A percentile compares a stretch with the other conserved stretches of the same genome.
These are phyloP conservation scores for Fusarium keratoplasticum DNA, from an alignment of 2,329 filamentous ascomycete species.

Conservation along the genomic window DNA sequence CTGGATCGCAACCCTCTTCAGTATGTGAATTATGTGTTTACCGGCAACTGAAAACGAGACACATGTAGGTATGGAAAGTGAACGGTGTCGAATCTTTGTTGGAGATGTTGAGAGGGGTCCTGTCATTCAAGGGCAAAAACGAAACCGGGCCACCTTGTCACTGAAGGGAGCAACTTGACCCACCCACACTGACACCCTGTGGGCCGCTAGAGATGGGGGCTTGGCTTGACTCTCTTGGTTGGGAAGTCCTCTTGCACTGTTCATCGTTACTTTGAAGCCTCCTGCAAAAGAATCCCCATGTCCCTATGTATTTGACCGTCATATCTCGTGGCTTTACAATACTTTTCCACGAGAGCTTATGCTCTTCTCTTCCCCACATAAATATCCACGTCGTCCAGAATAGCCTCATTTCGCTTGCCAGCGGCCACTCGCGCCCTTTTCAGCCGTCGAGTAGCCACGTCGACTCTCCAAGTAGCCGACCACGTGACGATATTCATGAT, in stretches of 20 bases:
- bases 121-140: background rate
- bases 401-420: background rate
- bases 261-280: background rate
- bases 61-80: background rate
- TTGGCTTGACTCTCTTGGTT: background rate
- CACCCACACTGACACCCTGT: background rate
- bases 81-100: background rate
- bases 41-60: background rate
- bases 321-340: no score
- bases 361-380: background rate
- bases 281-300: background rate
- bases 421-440: background rate
- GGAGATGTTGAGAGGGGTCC: background rate
- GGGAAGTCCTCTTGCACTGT: background rate
- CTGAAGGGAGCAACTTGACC: background rate
- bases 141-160: background rate
- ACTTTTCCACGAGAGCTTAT: background rate
- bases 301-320: background rate
- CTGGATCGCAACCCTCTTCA: background rate
- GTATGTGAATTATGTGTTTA: background rate
- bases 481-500: background rate
- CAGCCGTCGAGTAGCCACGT: background rate
- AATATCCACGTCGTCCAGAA: background rate
- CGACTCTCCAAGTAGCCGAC: background rate
- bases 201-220: background rate